Base-by-base conservation (phyloP, 371 early-diverging fungal genomes). In the Mucor saturninus region DNA sequence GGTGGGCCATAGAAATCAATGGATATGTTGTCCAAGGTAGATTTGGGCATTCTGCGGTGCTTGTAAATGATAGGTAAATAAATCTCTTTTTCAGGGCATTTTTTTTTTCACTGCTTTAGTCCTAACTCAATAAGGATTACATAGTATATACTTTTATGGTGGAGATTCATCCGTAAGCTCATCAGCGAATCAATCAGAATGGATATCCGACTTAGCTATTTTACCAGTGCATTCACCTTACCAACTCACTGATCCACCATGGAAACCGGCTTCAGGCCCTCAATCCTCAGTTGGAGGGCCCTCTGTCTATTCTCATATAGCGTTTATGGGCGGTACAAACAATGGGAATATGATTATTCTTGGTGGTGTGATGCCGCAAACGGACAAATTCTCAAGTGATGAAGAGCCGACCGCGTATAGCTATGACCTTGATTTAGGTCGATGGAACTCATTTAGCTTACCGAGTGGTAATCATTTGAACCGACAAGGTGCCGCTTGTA, bases 131-230 rank as follows among this genome's bases (percentile, higher is more conserved):
- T 35, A 35, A 5, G 35, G 3, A 35, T 35, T 35, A 7, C 35
- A n/a, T 56, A 78, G 79, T 59, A 69, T 78, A 8, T 73, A 73
- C 42, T 79, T 79, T 59, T 79, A 79, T 57, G 79, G 79, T 37
- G 79, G 79, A 1, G 74, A 79, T 51, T 68, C 74, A 31, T 64
- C 79, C 1, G 62, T 79, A 21, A 66, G 68, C 29, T 62, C 75
- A 21, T 49, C 65, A 2, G 50, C 59, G 21, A 76, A 71, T 26
- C 53, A 46, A n/a, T 69, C 76, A 31, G 57, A 67, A 28, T 74
- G 74, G 72, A 55, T 76, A 31, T 73, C 79, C 2, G 79, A 79
- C 54, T 43, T 79, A 46, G 72, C 79, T 26, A 72, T 79, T 46
- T 42, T 79, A 26, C 76, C 76, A 1, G 53, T 79, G 4, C 64